A percentile compares a stretch with the other conserved stretches of the same genome.
These are phyloP conservation scores for Aspergillus versicolor DNA, from an alignment of 2,329 filamentous ascomycete genomes.

Conservation along the genomic window DNA sequence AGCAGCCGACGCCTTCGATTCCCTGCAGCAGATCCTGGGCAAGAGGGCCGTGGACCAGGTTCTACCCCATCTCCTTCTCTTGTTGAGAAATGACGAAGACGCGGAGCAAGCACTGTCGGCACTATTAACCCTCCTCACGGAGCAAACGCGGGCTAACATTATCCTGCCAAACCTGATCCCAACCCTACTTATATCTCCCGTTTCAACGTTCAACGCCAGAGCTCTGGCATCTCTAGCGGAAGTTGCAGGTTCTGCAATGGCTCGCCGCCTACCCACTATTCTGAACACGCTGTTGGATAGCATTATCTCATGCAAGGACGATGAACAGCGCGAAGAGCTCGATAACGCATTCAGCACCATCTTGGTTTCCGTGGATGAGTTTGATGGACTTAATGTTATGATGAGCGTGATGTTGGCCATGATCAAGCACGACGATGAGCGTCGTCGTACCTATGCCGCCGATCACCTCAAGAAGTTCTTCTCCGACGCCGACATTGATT, in stretches of 20 bases:
- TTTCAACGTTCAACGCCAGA: constrained; percentile 91
- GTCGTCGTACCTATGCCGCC: constrained; percentile 74
- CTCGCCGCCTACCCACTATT: constrained; percentile 81
- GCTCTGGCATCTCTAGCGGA: constrained; percentile 89
- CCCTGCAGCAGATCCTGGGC: constrained; percentile 87
- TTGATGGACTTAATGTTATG: constrained; percentile 88
- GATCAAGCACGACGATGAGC: constrained; percentile 90
- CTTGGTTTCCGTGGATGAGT: constrained; percentile 89
- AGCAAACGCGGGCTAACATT: constrained; percentile 89
- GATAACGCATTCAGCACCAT: constrained; percentile 83
- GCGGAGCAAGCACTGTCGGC: constrained; percentile 92
- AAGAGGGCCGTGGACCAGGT: constrained; percentile 96
- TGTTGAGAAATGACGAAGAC: constrained; percentile 81
- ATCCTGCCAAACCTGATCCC: constrained; percentile 96
- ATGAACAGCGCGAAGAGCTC: constrained; percentile 71
- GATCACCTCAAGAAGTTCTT: constrained; percentile 86
- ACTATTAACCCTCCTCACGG: constrained; percentile 88
- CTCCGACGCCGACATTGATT: constrained; percentile 74
- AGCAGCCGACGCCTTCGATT: constrained; percentile 95
- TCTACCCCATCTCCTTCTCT: constrained; percentile 82
- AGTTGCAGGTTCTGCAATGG: constrained; percentile 89
- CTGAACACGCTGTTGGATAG: constrained; percentile 94
- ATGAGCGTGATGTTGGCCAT: constrained; percentile 91
- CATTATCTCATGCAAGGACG: constrained; percentile 71
- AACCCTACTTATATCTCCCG: constrained; percentile 84